These are phyloP conservation scores for Talaromyces sp. DNA, from an alignment of 2,329 filamentous ascomycete genomes.

Conservation along the genomic window DNA sequence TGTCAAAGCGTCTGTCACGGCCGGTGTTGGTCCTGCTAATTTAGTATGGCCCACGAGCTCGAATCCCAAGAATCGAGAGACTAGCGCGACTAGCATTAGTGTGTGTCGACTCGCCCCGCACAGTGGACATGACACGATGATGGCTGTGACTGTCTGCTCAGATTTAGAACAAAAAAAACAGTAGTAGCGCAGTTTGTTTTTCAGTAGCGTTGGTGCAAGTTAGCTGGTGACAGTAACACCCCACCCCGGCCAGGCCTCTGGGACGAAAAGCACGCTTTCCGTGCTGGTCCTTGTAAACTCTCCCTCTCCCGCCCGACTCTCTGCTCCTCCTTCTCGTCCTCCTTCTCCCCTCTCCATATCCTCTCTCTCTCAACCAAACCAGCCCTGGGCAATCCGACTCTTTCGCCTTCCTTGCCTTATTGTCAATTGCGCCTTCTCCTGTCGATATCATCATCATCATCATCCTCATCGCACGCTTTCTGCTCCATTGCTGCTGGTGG, in stretches of 20 bases:
- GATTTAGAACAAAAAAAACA: background rate
- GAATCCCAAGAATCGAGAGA: background rate
- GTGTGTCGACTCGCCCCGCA: background rate
- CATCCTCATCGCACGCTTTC: background rate
- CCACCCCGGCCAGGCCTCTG: background rate
- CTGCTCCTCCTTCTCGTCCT: background rate
- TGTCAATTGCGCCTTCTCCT: background rate
- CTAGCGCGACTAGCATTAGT: background rate
- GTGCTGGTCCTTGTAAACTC: background rate
- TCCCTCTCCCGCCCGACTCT: background rate
- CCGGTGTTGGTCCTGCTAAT: background rate
- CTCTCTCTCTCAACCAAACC: background rate
- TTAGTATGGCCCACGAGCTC: background rate
- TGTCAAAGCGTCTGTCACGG: background rate
- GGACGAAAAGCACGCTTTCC: background rate
- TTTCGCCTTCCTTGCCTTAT: background rate
- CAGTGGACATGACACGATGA: background rate
- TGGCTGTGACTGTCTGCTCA: no score
- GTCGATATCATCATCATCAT: background rate
- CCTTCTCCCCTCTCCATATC: background rate
- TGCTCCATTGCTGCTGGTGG: conserved; percentile 24
- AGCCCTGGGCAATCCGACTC: background rate
- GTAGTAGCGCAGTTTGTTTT: background rate
- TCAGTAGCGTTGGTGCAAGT: background rate
- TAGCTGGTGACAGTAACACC: background rate